Conservation (phyloP, 106 monocot species). For the Dioscorea alata region DNA sequence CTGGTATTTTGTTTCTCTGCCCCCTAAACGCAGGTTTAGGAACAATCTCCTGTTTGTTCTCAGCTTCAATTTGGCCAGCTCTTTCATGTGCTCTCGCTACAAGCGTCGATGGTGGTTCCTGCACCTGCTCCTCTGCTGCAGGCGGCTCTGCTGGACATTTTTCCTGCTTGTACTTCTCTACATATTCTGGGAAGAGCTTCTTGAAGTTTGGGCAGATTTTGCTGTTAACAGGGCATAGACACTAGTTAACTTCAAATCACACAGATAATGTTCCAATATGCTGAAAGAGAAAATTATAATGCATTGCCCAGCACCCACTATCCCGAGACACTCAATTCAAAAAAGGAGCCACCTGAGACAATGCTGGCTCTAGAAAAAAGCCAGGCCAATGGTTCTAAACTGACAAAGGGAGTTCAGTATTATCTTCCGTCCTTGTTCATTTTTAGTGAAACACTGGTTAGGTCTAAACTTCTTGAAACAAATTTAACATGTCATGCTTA, state of each 20-base stretch:
- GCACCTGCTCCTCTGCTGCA: slow-evolving; percentile 6
- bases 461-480: no score
- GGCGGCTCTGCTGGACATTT: slow-evolving; percentile 15
- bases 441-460: no score
- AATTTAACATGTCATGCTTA: no score
- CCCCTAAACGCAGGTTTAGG: slow-evolving; percentile 21
- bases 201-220: slow-evolving; percentile 86
- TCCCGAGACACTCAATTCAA: no score
- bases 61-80: slow-evolving; percentile 1
- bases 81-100: slow-evolving; percentile 1
- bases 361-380: no score
- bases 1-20: slow-evolving; percentile 51
- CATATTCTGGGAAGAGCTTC: slow-evolving; percentile 90
- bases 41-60: not conserved
- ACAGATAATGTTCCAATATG: not conserved
- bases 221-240: slow-evolving; percentile 24
- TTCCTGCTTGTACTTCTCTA: slow-evolving; percentile 62
- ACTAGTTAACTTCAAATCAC: not conserved
- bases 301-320: not conserved
- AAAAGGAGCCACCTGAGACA: no score
- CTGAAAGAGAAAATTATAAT: not conserved
- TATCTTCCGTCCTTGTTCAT: no score
- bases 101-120: slow-evolving; percentile 1
- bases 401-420: no score
- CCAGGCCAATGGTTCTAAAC: no score